Base-by-base conservation (phyloP, 2,329 filamentous ascomycete genomes). In the Curvularia hawaiiensis region DNA sequence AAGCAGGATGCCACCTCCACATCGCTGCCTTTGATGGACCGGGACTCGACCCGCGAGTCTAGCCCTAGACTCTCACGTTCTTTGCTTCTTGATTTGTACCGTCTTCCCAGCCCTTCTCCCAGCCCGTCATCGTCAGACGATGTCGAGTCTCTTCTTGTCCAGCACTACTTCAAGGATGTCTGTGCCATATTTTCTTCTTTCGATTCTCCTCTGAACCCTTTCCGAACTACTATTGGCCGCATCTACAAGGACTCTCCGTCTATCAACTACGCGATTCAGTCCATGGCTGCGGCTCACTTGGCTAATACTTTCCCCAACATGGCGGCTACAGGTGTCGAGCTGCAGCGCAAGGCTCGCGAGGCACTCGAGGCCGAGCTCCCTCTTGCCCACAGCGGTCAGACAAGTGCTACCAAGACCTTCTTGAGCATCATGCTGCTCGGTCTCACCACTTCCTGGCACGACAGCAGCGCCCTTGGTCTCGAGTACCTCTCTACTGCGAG, bases 131-230 rank as follows among this genome's bases (percentile, higher is more conserved):
- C 82, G 26, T 59, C 66, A n/a, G 69, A 73, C 55, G 82, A 84
- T 46, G 76, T 81, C 18, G 81, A 83, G 3, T 85, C 83, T 46
- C 80, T 84, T 45, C 75, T 88, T 16, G 82, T 88, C 10, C 84
- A 87, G 47, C 85, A 88, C 63, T 88, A 88, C 63, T 88, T 88
- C 74, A 83, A 84, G 63, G 84, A 87, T 58, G 84, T 87, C 3
- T 86, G 84, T 48, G 81, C 79, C 3, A 73, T 88, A 10, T 88
- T 86, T 69, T 88, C 85, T n/a, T 86, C 83, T 57, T 88, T 86
- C 64, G 86, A 88, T 69, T 86, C 85, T 20, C 77, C 80, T 12
- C 78, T 86, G 62, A 88, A 88, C 62, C 84, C 85, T 0, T 88
- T 87, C 62, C 78, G 85, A 38, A 83, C 82, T 1, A 84, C 84